A percentile compares a stretch with the other conserved stretches of the same genome.
Evolutionary conservation across 108 stramenopile genomes (phyloP).

Genomic region (Cyclotella sp.): DNA sequence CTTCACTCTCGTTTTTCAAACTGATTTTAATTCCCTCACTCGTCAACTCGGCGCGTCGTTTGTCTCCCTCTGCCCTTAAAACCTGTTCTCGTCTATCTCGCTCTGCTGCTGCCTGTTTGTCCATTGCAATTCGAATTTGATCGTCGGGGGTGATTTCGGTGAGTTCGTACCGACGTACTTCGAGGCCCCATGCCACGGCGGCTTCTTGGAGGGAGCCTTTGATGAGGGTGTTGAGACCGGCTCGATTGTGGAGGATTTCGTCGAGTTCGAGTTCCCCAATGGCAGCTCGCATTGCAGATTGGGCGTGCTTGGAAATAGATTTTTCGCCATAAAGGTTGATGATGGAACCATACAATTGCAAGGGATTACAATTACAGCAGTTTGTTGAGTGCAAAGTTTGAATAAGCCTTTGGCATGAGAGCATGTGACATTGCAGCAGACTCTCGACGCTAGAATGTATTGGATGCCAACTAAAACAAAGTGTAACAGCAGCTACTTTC

Average conservation of each 20-base stretch:
- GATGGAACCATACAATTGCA: no score
- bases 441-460: neutral
- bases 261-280: conserved; percentile 99
- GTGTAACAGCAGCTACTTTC: no score
- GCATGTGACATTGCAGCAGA: no score
- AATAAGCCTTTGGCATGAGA: no score
- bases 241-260: conserved; percentile 96
- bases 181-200: conserved; percentile 95
- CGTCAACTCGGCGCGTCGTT: conserved; percentile 88
- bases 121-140: conserved; percentile 96
- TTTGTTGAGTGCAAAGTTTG: no score
- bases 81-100: conserved; percentile 94
- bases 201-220: conserved; percentile 93
- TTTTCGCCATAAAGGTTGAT: neutral
- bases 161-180: conserved; percentile 94
- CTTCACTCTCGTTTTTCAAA: conserved; percentile 97
- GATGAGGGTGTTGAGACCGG: conserved; percentile 90
- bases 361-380: no score
- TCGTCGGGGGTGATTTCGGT: conserved; percentile 97
- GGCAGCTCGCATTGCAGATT: conserved; percentile 97
- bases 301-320: conserved; percentile 74
- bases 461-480: neutral
- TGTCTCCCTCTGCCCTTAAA: conserved; percentile 94
- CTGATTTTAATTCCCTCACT: conserved; percentile 96
- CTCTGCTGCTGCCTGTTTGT: conserved; percentile 98